These are phyloP conservation scores for Fagus crenata DNA, from an alignment of 306 rosid genomes.

Conservation along the genomic window DNA sequence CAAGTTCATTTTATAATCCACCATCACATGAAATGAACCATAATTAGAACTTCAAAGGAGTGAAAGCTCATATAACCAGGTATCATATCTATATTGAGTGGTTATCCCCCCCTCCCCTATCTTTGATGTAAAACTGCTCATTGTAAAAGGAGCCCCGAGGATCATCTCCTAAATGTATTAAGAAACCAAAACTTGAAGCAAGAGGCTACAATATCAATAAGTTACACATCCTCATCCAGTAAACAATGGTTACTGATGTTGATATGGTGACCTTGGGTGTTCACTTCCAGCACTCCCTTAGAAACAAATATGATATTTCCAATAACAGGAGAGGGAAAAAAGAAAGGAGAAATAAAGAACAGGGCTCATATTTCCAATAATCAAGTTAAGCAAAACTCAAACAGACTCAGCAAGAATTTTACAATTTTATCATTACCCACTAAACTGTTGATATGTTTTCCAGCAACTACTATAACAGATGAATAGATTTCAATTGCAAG, in stretches of 20 bases:
- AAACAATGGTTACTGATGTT: not conserved
- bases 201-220: not conserved
- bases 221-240: not conserved
- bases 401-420: not conserved
- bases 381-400: not conserved
- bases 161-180: not conserved
- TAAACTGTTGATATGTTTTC: not conserved
- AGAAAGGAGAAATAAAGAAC: not conserved
- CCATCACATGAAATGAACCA: not conserved
- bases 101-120: too few relatives aligned
- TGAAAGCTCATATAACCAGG: not conserved
- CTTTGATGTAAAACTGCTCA: too few relatives aligned
- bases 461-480: not conserved
- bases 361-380: not conserved
- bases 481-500: not conserved
- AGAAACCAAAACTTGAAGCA: not conserved
- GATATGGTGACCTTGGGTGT: not conserved
- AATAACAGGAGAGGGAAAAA: not conserved
- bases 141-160: not conserved
- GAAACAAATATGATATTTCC: not conserved
- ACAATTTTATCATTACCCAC: not conserved
- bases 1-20: not conserved
- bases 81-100: not conserved
- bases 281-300: not conserved
- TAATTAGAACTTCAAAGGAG: not conserved